Conservation (phyloP, 192 early-diverging fungal genomes). For the Coemansia brasiliensis region DNA sequence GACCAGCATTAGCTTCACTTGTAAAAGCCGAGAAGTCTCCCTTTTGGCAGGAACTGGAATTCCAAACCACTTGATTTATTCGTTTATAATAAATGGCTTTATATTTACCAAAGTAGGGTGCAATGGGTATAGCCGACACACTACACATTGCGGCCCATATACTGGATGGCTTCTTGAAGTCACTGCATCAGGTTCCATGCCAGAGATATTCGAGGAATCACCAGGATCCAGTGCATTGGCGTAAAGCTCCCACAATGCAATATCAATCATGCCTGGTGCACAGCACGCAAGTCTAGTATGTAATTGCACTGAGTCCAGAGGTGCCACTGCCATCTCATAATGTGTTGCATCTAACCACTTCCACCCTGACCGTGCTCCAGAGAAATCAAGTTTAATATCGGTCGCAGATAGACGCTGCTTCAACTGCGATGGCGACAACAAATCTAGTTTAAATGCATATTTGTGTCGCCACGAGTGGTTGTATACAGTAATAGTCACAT, state of each 20-base stretch:
- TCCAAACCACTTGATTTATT: constrained; percentile 6
- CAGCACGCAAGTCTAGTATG: constrained; percentile 20
- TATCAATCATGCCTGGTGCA: constrained; percentile 31
- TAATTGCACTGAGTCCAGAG: constrained; percentile 11
- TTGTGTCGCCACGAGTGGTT: constrained; percentile 53
- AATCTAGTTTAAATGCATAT: constrained; percentile 24
- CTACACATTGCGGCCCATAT: constrained; percentile 10
- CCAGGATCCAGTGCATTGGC: constrained; percentile 12
- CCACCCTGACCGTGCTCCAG: constrained; percentile 44
- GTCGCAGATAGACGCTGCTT: constrained; percentile 1
- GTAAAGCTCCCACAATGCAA: constrained; percentile 36
- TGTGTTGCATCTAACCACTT: constrained; percentile 34
- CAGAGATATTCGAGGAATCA: neutral
- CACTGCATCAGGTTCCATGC: too few species aligned
- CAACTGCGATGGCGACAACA: constrained; percentile 43
- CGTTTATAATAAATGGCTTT: neutral
- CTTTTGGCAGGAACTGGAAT: constrained; percentile 22
- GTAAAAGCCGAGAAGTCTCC: constrained; percentile 5
- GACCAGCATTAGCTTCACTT: constrained; percentile 20
- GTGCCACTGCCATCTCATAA: constrained; percentile 8
- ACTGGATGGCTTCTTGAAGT: neutral
- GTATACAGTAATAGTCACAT: constrained; percentile 24
- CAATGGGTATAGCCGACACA: constrained; percentile 26
- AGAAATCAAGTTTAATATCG: constrained; percentile 16
- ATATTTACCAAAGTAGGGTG: constrained; percentile 36